Evolutionary conservation across 2,329 filamentous ascomycete genomes (phyloP).

Genomic region (Phaeomoniella chlamydospora): DNA sequence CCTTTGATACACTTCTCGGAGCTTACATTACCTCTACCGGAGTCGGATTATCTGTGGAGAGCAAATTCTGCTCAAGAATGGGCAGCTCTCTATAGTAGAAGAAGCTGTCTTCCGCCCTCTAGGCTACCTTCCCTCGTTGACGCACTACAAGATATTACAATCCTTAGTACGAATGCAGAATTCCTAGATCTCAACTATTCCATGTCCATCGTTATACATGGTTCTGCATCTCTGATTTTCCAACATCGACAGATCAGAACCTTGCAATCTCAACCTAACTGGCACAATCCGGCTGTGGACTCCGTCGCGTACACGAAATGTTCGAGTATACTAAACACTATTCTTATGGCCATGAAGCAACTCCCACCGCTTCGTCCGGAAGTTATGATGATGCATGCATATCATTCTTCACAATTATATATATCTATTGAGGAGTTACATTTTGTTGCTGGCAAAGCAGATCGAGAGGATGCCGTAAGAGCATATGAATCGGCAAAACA

Average conservation of each 20-base stretch:
- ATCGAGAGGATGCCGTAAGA: conserved; percentile 21
- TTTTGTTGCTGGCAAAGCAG: conserved; percentile 27
- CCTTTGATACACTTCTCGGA: conserved; percentile 22
- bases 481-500: conserved; percentile 19
- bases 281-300: conserved; percentile 26
- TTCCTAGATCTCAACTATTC: conserved; percentile 43
- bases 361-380: conserved; percentile 6
- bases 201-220: conserved; percentile 47
- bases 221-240: conserved; percentile 50
- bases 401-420: conserved; percentile 21
- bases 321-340: not conserved
- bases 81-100: not conserved
- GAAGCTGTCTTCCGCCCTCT: conserved; percentile 4
- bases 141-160: conserved; percentile 40
- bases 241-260: conserved; percentile 40
- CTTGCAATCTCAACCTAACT: conserved; percentile 31
- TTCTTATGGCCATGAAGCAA: not conserved
- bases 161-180: conserved; percentile 33
- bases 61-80: not conserved
- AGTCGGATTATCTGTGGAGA: conserved; percentile 11
- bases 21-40: conserved; percentile 31
- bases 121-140: conserved; percentile 37
- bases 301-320: conserved; percentile 14
- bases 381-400: conserved; percentile 18
- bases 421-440: conserved; percentile 28